phyloP scores from a whole-genome alignment of 1,284 basidiomycete species.

The Moesziomyces globuligerus region DNA sequence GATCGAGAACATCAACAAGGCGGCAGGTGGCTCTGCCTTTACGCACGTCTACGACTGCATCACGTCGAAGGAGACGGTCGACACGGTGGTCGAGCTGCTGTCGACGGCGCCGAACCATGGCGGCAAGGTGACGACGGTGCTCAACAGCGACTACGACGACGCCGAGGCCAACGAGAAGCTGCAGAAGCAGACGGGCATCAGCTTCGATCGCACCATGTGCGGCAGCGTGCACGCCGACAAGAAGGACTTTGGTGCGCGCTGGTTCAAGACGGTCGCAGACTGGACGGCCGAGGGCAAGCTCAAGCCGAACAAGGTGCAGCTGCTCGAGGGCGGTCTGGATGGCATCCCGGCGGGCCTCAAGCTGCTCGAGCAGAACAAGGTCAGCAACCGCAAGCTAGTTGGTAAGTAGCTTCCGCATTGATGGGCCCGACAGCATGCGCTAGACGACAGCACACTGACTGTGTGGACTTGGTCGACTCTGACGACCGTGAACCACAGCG shows the following conservation, averaged over 20 bases:
- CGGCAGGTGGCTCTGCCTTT: constrained; percentile 21
- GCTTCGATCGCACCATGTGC: constrained; percentile 11
- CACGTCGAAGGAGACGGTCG: constrained; percentile 33
- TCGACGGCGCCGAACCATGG: constrained; percentile 18
- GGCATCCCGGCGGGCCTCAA: constrained; percentile 50
- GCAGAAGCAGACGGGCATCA: constrained; percentile 11
- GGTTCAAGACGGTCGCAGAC: constrained; percentile 47
- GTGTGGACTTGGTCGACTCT: too few relatives aligned
- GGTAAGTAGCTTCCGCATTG: constrained; percentile 42
- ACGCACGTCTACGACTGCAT: constrained; percentile 60
- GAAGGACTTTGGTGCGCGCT: constrained; percentile 47
- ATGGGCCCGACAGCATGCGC: too few relatives aligned
- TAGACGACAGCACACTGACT: too few relatives aligned
- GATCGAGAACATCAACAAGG: constrained; percentile 38
- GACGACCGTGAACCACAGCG: constrained; percentile 14
- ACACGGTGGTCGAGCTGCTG: constrained; percentile 47
- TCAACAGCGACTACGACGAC: constrained; percentile 11
- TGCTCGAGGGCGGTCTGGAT: constrained; percentile 49
- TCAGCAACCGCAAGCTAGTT: constrained; percentile 67
- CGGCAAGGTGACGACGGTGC: constrained; percentile 17
- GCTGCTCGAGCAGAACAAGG: constrained; percentile 50
- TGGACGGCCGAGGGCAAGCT: constrained; percentile 58
- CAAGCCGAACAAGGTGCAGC: constrained; percentile 51
- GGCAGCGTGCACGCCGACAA: constrained; percentile 27
- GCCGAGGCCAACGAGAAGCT: constrained; percentile 10